Conservation (phyloP, 2,329 filamentous ascomycete species). For the Phyllosticta paracitricarpa region DNA sequence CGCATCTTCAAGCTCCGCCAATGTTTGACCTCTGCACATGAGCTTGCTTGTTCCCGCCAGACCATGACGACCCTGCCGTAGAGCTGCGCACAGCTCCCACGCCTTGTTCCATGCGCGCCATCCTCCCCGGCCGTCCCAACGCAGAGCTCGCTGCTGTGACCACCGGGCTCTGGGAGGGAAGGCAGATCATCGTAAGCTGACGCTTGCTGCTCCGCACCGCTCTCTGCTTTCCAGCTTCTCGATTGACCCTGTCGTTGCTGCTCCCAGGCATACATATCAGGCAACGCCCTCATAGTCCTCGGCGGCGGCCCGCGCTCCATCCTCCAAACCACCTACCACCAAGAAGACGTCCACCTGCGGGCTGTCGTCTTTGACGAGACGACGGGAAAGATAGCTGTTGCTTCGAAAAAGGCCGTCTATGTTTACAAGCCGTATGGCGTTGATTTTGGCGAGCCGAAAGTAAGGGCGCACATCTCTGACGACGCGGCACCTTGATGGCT, state of each 20-base stretch:
- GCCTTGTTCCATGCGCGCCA: slow-evolving; percentile 52
- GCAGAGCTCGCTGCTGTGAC: slow-evolving; percentile 68
- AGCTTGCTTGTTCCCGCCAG: background rate
- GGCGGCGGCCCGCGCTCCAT: slow-evolving; percentile 53
- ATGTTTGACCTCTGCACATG: background rate
- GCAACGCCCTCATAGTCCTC: slow-evolving; percentile 77
- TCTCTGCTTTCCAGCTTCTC: slow-evolving; percentile 3
- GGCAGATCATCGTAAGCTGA: slow-evolving; percentile 58
- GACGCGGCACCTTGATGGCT: background rate
- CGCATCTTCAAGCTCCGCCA: background rate
- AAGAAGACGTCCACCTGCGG: slow-evolving; percentile 58
- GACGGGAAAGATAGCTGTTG: slow-evolving; percentile 76
- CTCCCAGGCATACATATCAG: slow-evolving; percentile 72
- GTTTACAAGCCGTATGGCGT: slow-evolving; percentile 68
- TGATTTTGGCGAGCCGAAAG: slow-evolving; percentile 63
- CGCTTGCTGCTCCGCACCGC: background rate
- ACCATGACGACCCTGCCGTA: slow-evolving; percentile 10
- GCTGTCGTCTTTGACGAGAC: slow-evolving; percentile 72
- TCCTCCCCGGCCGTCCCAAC: slow-evolving; percentile 70
- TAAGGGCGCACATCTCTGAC: slow-evolving; percentile 30
- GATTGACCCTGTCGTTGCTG: slow-evolving; percentile 1
- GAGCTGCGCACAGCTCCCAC: background rate
- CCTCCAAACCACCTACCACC: slow-evolving; percentile 84
- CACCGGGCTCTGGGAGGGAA: slow-evolving; percentile 62
- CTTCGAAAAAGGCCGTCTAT: slow-evolving; percentile 56